Percentiles rank a stretch among this genome's conserved stretches.
Conservation (phyloP, 768 basidiomycete species). For the Hysterangium stoloniferum region DNA sequence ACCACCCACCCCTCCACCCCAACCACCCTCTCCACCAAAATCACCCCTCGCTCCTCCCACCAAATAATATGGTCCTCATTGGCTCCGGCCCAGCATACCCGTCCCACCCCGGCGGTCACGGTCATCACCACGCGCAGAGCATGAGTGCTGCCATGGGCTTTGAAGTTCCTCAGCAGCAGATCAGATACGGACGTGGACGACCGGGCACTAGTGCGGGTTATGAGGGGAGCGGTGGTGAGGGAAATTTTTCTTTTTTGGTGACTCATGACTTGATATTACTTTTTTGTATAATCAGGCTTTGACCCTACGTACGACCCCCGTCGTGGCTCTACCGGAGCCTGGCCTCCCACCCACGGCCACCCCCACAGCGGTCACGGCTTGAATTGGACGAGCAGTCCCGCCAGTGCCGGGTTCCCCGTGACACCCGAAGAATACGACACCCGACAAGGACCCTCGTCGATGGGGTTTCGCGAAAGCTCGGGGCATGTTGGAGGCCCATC, state of each 20-base stretch:
- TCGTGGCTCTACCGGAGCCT: too few species aligned
- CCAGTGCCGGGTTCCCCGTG: too few species aligned
- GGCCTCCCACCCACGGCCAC: not conserved
- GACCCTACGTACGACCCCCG: too few species aligned
- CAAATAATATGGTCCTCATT: too few species aligned
- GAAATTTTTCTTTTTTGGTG: constrained; percentile 1
- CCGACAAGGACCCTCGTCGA: too few species aligned
- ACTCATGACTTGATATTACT: too few species aligned
- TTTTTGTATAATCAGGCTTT: too few species aligned
- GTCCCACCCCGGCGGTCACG: constrained; percentile 3
- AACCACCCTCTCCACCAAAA: constrained; percentile 13
- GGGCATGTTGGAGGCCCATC: too few species aligned
- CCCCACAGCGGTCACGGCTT: not conserved
- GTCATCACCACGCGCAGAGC: constrained; percentile 28
- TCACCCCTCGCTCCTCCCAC: not conserved
- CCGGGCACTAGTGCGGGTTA: constrained; percentile 73
- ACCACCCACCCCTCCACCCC: constrained; percentile 17
- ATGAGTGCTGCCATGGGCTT: constrained; percentile 26
- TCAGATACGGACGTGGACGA: constrained; percentile 41
- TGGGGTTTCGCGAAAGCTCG: too few species aligned
- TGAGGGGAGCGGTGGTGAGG: constrained; percentile 33
- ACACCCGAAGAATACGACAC: too few species aligned
- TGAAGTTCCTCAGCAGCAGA: not conserved
- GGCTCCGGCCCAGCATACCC: too few species aligned
- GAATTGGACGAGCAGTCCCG: too few species aligned